Base-by-base conservation (phyloP, 2,329 filamentous ascomycete genomes). In the Fusarium mexicanum region DNA sequence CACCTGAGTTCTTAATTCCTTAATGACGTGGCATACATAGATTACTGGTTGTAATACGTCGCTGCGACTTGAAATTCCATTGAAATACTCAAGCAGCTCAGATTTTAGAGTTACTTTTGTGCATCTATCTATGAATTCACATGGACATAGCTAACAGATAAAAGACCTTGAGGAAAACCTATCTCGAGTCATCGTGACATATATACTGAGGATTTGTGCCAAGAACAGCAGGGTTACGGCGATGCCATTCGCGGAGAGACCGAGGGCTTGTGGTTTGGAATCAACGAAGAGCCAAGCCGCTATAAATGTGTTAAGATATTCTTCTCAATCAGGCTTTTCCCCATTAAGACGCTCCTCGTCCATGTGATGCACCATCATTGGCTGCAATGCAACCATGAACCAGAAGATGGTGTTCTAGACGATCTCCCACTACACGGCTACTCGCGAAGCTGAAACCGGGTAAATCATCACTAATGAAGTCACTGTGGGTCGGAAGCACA, bases 161-260 rank as follows among this genome's bases (percentile, higher is more conserved):
- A 16, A 17, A 7, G 41, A 24, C 41, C 10, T 44, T 7, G 3
- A 17, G 17, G 22, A 24, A 24, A 17, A 12, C 6, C 6, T 12
- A 18, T 40, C 41, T 46, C 11, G 8, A 26, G 12, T 26, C 24
- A 8, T 18, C 3, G 10, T 26, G 24, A 4, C 5, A 9, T 46
- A 12, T 14, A 9, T 47, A 47, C 12, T 20, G 2, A 20, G 8
- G 43, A 8, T 1, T 3, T 6, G 5, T 6, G 2, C 1, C 4
- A 9, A 2, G 3, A 9, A 26, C 8, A 10, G 17, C 5, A 20
- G n/a, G 16, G 5, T 18, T 26, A 20, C 24, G 4, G 12, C 17
- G 3, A 1, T 5, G 4, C 5, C 0, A 31, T 48, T 31, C 14
- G 26, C 12, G 20, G 7, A 31, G 8, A 7, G 26, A 5, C 20